These are phyloP conservation scores for Solanum pennellii DNA, from an alignment of 257 asterid genomes.

Conservation along the genomic window DNA sequence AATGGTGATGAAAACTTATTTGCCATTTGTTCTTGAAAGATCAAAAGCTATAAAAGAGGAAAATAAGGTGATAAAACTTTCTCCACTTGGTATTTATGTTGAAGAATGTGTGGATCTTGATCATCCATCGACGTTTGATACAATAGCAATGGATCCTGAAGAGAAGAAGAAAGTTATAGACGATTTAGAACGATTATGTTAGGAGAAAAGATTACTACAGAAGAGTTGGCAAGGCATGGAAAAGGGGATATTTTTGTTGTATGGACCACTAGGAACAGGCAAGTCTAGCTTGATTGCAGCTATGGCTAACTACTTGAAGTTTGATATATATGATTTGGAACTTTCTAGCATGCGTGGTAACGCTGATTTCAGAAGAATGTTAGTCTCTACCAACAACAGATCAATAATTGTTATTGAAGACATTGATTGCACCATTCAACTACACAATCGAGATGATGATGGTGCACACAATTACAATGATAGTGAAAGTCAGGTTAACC, in stretches of 20 bases:
- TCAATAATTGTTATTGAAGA: slow-evolving; percentile 20
- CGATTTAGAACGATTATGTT: slow-evolving; percentile 19
- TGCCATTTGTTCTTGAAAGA: slow-evolving; percentile 9
- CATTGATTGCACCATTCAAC: slow-evolving; percentile 16
- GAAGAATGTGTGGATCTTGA: slow-evolving; percentile 9
- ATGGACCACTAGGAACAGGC: slow-evolving; percentile 21
- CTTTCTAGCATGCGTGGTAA: neutral
- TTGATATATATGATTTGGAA: slow-evolving; percentile 15
- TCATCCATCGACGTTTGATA: slow-evolving; percentile 29
- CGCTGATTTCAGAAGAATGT: neutral
- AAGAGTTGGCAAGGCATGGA: slow-evolving; percentile 27
- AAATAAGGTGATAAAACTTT: slow-evolving; percentile 5
- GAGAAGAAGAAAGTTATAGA: slow-evolving; percentile 3
- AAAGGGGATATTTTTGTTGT: slow-evolving; percentile 19
- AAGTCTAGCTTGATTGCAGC: slow-evolving; percentile 21
- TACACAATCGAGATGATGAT: slow-evolving; percentile 1
- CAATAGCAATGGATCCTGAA: slow-evolving; percentile 20
- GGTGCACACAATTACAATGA: neutral
- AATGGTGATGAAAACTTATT: slow-evolving; percentile 1
- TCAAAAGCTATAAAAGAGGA: slow-evolving; percentile 11
- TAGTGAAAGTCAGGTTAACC: slow-evolving; percentile 6
- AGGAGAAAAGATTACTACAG: slow-evolving; percentile 8
- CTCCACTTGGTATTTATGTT: neutral
- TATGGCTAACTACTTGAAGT: slow-evolving; percentile 19
- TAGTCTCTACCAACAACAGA: slow-evolving; percentile 1